Evolutionary conservation across 495 filamentous ascomycete species (phyloP).

Genomic region (Penicillium salamii): DNA sequence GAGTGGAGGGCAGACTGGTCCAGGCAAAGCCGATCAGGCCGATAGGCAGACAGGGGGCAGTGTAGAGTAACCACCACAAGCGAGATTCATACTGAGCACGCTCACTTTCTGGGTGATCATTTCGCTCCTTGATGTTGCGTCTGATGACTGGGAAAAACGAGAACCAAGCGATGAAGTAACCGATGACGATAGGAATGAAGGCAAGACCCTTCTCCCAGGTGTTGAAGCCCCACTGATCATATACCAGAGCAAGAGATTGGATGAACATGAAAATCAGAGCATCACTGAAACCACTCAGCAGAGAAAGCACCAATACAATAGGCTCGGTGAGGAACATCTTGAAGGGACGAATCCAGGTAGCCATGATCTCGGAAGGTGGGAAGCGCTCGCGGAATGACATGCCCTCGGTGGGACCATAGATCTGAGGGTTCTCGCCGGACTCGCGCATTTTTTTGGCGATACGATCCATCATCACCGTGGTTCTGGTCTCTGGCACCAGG

Average conservation of each 20-base stretch:
- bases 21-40: conserved; percentile 64
- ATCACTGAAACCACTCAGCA: conserved; percentile 61
- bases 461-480: conserved; percentile 57
- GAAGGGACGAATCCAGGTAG: conserved; percentile 59
- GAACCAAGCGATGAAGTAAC: conserved; percentile 58
- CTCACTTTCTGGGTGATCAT: conserved; percentile 50
- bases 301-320: conserved; percentile 56
- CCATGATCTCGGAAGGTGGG: conserved; percentile 52
- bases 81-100: conserved; percentile 59
- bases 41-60: conserved; percentile 55
- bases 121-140: conserved; percentile 48
- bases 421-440: conserved; percentile 49
- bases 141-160: conserved; percentile 53
- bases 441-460: conserved; percentile 55
- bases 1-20: conserved; percentile 55
- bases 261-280: conserved; percentile 68
- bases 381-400: conserved; percentile 56
- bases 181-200: conserved; percentile 58
- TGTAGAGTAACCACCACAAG: conserved; percentile 57
- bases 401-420: conserved; percentile 65
- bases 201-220: conserved; percentile 49
- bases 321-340: conserved; percentile 60
- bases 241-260: conserved; percentile 58
- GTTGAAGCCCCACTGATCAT: conserved; percentile 56
- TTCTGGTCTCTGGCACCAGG: conserved; percentile 56